These are phyloP conservation scores for Pilatotrama ljubarskyi DNA, from an alignment of 768 basidiomycete species.

Conservation along the genomic window DNA sequence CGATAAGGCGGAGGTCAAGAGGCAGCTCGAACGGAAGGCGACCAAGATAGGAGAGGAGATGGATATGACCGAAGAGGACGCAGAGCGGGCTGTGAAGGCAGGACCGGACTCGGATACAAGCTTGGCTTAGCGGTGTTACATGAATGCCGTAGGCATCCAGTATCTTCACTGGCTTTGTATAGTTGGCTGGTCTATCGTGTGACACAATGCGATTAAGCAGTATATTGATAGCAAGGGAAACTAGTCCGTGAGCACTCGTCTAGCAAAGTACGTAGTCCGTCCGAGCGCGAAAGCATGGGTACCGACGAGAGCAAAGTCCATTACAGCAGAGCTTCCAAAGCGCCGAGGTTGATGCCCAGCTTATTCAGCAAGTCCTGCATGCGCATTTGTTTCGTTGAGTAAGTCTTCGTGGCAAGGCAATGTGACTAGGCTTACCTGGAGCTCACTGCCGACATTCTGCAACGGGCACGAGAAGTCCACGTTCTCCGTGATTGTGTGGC, in stretches of 20 bases:
- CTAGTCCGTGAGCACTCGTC: constrained; percentile 11
- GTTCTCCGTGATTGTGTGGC: constrained; percentile 62
- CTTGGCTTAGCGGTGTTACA: not conserved
- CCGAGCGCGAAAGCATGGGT: not conserved
- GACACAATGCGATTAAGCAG: not conserved
- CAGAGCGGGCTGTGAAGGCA: constrained; percentile 12
- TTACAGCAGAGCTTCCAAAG: constrained; percentile 5
- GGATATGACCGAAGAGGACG: constrained; percentile 24
- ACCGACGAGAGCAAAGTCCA: not conserved
- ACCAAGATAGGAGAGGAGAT: constrained; percentile 23
- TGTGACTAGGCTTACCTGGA: constrained; percentile 34
- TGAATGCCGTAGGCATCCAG: not conserved
- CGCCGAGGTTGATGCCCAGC: constrained; percentile 15
- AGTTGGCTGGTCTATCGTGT: not conserved
- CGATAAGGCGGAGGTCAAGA: constrained; percentile 36
- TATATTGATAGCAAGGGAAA: constrained; percentile 4
- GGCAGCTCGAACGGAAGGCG: constrained; percentile 35
- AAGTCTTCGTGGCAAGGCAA: not conserved
- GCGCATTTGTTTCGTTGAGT: not conserved
- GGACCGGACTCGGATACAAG: not conserved
- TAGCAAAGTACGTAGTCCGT: constrained; percentile 14
- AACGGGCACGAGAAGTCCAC: constrained; percentile 70
- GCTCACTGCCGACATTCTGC: constrained; percentile 27
- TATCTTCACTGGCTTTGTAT: too few species aligned
- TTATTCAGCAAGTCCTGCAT: constrained; percentile 6